phyloP scores from a whole-genome alignment of 257 asterid species.

The Haberlea rhodopensis region DNA sequence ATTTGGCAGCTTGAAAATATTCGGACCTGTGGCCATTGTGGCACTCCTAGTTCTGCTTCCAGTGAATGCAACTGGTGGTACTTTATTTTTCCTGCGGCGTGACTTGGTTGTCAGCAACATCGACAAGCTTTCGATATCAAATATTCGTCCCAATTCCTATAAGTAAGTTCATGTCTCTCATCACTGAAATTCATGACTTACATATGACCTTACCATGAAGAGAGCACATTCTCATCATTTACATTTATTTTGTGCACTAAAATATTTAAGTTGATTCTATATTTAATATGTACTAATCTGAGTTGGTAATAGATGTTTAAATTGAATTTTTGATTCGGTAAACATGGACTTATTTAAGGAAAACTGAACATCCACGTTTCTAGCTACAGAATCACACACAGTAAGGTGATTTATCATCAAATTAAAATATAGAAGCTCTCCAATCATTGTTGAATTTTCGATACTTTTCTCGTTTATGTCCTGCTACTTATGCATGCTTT shows the following conservation, averaged over 20 bases:
- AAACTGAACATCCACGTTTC: not conserved
- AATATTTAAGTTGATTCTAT: too few species aligned
- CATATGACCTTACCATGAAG: not conserved
- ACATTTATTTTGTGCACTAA: too few species aligned
- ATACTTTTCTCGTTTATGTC: conserved; percentile 6
- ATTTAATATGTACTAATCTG: too few species aligned
- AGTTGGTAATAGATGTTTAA: not conserved
- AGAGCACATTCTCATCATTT: not conserved
- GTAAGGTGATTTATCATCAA: not conserved
- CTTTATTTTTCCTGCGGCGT: conserved; percentile 55
- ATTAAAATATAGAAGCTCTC: not conserved
- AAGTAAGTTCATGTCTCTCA: conserved; percentile 55
- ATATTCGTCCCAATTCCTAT: conserved; percentile 67
- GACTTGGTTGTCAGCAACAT: conserved; percentile 87
- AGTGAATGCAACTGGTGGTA: conserved; percentile 76
- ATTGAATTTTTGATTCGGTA: not conserved
- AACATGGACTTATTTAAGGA: too few species aligned
- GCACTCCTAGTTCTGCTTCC: conserved; percentile 91
- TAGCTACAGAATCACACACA: conserved; percentile 13
- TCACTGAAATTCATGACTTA: conserved; percentile 2
- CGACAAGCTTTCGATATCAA: conserved; percentile 94
- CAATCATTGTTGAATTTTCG: not conserved
- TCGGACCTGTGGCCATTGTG: conserved; percentile 68
- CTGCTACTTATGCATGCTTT: conserved; percentile 1
- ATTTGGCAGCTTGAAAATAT: conserved; percentile 66